Evolutionary conservation across 805 yeast species (phyloP), one percentile per base, ranked within the genome.

Genomic region (Ogataea salicorniae): DNA sequence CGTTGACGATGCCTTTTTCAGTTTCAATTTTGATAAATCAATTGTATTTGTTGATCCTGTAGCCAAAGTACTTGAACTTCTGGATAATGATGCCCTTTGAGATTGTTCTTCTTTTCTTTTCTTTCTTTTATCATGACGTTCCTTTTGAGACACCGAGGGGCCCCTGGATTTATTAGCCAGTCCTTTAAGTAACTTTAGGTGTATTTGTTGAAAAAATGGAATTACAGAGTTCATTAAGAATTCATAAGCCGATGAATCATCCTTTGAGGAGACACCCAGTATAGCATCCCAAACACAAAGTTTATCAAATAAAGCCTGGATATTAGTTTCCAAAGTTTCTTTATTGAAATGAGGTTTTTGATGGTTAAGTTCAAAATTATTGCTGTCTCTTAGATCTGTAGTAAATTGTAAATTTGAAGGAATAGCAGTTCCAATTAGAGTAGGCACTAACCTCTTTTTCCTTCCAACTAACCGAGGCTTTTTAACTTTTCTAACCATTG

Each of bases 261-360:
- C 63, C 26, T 48, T 58, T 13, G 61, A 47, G 22, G 59, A 49
- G 4, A 57, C 38, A 2, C 65, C 68, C 9, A 46, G 39, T 3
- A 67, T 53, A 0, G 69, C 70, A 49, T 67, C 71, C 55, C 60
- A 59, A 9, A 64, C 61, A 45, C 68, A 63, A 33, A 67, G 45
- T 41, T 56, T 55, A 46, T 67, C 71, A 36, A 67, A 60, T 14
- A 60, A 45, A 3, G 53, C 49, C 8, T 46, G 47, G 16, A 64
- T 39, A 26, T 57, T 47, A 13, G 47, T 45, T 17, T 46, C 48
- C 5, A 59, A 34, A 13, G 49, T 39, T 14, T 18, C 23, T 16
- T 34, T 26, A 17, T 43, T 45, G 16, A 43, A 23, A 9, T 29
- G 6, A 17, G n/a, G 15, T 17, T 16, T 13, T 16, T 17, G 14